A percentile compares a stretch with the other conserved stretches of the same genome.
Conservation (phyloP, 2,329 filamentous ascomycete genomes). For the Sporothrix protearum region DNA sequence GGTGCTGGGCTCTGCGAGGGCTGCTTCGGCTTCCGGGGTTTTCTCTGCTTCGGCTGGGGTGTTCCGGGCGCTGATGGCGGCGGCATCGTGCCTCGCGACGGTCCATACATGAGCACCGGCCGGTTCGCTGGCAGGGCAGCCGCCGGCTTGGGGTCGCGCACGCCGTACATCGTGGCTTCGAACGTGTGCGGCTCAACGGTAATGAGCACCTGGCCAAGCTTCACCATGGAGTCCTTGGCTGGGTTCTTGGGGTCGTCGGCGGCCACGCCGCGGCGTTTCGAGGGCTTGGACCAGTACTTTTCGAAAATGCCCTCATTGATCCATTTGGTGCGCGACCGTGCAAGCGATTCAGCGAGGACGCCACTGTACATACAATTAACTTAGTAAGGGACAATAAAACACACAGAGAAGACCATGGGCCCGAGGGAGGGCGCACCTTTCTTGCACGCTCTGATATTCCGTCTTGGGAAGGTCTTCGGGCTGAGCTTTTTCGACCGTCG, state of each 20-base stretch:
- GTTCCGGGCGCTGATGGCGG: constrained; percentile 33
- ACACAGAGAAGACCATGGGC: not conserved
- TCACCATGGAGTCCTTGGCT: constrained; percentile 66
- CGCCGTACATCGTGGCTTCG: constrained; percentile 68
- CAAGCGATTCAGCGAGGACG: constrained; percentile 69
- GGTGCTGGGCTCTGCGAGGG: constrained; percentile 30
- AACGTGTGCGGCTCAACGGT: constrained; percentile 77
- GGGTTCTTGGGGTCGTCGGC: constrained; percentile 64
- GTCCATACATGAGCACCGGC: constrained; percentile 63
- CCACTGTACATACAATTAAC: constrained; percentile 49
- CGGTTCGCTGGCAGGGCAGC: constrained; percentile 44
- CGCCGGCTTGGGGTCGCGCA: constrained; percentile 60
- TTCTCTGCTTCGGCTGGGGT: constrained; percentile 34
- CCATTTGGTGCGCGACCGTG: constrained; percentile 71
- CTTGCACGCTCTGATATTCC: constrained; percentile 70
- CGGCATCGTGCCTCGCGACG: constrained; percentile 60
- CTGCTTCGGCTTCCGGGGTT: constrained; percentile 30
- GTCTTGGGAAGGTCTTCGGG: constrained; percentile 57
- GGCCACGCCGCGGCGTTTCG: constrained; percentile 62
- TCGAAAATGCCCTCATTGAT: constrained; percentile 69
- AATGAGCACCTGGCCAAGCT: constrained; percentile 69
- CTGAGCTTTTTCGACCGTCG: constrained; percentile 66
- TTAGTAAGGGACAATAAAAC: constrained; percentile 27
- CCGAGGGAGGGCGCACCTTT: constrained; percentile 54
- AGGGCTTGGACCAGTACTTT: constrained; percentile 72